phyloP scores from a whole-genome alignment of 2,329 filamentous ascomycete genomes.

The Colletotrichum orbiculare region DNA sequence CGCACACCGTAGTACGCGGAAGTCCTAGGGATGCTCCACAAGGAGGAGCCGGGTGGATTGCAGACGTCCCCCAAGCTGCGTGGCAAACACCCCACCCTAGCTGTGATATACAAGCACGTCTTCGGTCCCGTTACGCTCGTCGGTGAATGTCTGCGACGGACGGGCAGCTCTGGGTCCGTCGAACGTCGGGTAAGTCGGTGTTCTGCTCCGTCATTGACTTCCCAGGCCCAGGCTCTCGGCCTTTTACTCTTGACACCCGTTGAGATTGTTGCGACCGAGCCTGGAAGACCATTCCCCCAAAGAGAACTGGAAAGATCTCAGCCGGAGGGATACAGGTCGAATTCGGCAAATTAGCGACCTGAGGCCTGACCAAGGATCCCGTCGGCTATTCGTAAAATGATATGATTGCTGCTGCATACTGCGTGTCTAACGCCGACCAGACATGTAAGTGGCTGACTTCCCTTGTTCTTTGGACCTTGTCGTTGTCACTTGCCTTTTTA shows the following conservation, averaged over 20 bases:
- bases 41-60: slow-evolving; percentile 13
- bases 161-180: slow-evolving; percentile 8
- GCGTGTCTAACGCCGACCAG: too few relatives aligned
- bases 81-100: slow-evolving; percentile 20
- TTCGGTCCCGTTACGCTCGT: slow-evolving; percentile 30
- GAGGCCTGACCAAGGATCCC: too few relatives aligned
- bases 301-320: too few relatives aligned
- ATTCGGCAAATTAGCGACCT: too few relatives aligned
- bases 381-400: too few relatives aligned
- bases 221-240: slow-evolving; percentile 1
- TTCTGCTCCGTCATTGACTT: slow-evolving; percentile 23
- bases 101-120: slow-evolving; percentile 12
- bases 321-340: too few relatives aligned
- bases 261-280: not conserved
- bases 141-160: slow-evolving; percentile 30
- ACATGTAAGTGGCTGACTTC: too few relatives aligned
- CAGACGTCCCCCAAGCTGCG: slow-evolving; percentile 26
- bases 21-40: slow-evolving; percentile 16
- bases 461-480: too few relatives aligned
- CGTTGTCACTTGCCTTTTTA: too few relatives aligned
- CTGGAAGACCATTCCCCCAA: too few relatives aligned
- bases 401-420: too few relatives aligned
- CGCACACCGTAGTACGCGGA: slow-evolving; percentile 15
- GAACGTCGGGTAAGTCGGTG: slow-evolving; percentile 30
- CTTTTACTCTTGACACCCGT: not conserved